Evolutionary conservation across 257 asterid species (phyloP).

Genomic region (Solanum chmielewskii): DNA sequence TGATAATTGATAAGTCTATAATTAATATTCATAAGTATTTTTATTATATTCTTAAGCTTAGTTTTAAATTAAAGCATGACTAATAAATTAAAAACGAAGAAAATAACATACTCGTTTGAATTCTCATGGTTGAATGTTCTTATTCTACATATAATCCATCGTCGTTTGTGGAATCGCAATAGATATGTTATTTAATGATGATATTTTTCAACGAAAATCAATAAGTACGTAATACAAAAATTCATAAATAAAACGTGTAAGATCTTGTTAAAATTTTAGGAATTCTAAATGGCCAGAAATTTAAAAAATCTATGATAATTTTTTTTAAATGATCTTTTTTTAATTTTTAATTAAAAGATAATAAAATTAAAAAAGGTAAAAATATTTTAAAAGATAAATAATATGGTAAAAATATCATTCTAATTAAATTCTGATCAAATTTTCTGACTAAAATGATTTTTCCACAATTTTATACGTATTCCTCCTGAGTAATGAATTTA

Average conservation of each 20-base stretch:
- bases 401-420: no score
- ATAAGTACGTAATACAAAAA: neutral
- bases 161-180: neutral
- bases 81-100: no score
- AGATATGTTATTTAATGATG: neutral
- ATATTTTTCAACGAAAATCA: no score
- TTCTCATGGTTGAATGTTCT: neutral
- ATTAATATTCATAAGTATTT: neutral
- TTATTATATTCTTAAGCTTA: neutral
- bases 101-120: neutral
- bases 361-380: no score
- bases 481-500: neutral
- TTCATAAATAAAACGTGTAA: neutral
- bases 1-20: no score
- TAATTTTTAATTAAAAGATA: no score
- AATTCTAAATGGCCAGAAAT: no score
- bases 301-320: no score
- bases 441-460: no score
- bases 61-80: neutral
- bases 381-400: no score
- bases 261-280: neutral
- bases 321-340: no score
- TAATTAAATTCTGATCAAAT: no score
- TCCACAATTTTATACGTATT: neutral
- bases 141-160: neutral